These are phyloP conservation scores for Penicillium sp. DNA, from an alignment of 2,329 filamentous ascomycete species.

Conservation along the genomic window DNA sequence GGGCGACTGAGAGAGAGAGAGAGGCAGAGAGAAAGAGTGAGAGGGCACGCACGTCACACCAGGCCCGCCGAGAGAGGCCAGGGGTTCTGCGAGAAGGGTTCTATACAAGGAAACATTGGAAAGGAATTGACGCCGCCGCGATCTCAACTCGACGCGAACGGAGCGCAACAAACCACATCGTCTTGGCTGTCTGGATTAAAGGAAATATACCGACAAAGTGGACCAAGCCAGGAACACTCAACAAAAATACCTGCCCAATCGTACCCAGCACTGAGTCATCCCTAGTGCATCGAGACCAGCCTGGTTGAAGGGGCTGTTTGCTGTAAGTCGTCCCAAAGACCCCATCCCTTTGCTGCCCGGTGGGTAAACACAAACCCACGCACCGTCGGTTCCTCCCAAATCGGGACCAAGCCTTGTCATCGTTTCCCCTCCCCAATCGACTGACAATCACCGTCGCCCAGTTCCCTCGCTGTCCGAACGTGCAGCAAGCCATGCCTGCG, in stretches of 20 bases:
- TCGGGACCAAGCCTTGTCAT: constrained; percentile 20
- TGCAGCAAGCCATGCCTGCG: constrained; percentile 39
- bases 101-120: background rate
- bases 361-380: constrained; percentile 18
- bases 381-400: constrained; percentile 12
- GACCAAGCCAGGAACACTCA: constrained; percentile 5
- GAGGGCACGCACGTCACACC: background rate
- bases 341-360: constrained; percentile 13
- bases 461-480: constrained; percentile 28
- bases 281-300: constrained; percentile 2
- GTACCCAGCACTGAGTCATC: constrained; percentile 14
- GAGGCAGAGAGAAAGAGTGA: background rate
- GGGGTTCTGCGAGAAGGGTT: background rate
- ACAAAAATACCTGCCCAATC: constrained; percentile 6
- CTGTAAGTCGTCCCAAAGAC: constrained; percentile 23
- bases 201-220: constrained; percentile 2
- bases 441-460: constrained; percentile 26
- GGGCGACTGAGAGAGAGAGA: constrained; percentile 18
- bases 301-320: constrained; percentile 9
- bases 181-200: background rate
- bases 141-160: background rate
- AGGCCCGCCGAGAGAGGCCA: background rate
- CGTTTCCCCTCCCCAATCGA: constrained; percentile 19
- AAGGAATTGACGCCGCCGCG: background rate
- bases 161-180: background rate